phyloP scores from a whole-genome alignment of 768 basidiomycete species.

The Tylopilus plumbeoviolaceoides region DNA sequence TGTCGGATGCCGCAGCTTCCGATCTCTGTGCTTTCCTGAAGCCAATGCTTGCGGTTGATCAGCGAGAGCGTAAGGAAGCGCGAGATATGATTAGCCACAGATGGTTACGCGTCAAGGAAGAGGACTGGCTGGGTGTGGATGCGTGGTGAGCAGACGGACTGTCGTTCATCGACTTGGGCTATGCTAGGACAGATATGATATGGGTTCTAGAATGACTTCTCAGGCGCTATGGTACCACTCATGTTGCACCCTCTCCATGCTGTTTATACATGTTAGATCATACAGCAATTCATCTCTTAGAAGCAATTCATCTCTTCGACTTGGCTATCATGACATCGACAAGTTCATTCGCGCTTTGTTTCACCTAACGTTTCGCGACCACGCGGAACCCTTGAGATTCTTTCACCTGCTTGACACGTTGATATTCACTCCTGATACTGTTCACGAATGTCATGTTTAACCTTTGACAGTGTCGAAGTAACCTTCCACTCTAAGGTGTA shows the following conservation, averaged over 20 bases:
- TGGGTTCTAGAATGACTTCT: constrained; percentile 4
- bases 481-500: no score
- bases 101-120: constrained; percentile 56
- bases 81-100: constrained; percentile 68
- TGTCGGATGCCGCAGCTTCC: constrained; percentile 52
- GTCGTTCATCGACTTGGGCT: background rate
- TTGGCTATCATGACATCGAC: background rate
- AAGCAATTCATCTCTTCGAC: background rate
- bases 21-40: constrained; percentile 63
- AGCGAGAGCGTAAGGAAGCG: constrained; percentile 64
- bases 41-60: constrained; percentile 74
- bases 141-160: constrained; percentile 25
- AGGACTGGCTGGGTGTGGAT: constrained; percentile 24
- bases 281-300: constrained; percentile 7
- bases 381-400: no score
- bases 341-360: no score
- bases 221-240: constrained; percentile 1
- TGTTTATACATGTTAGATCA: background rate
- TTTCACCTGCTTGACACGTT: no score
- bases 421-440: no score
- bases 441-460: no score
- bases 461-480: no score
- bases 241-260: constrained; percentile 5
- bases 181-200: constrained; percentile 4
- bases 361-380: no score